phyloP scores from a whole-genome alignment of 768 basidiomycete genomes.

The Mrakia blollopis region DNA sequence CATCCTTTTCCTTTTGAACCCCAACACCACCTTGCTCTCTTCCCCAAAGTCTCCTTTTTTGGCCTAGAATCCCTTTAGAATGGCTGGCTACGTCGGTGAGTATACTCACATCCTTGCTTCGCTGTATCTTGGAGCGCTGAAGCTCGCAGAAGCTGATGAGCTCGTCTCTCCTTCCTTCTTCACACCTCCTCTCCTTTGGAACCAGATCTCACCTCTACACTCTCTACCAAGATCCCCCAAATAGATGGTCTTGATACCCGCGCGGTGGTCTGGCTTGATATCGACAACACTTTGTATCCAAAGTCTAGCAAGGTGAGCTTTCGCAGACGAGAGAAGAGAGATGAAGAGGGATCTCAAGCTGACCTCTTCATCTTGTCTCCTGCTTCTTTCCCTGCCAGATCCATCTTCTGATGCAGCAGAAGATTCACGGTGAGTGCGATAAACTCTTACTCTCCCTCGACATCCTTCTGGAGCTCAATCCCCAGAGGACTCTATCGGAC shows the following conservation, averaged over 20 bases:
- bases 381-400: slow-evolving; percentile 50
- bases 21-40: not conserved
- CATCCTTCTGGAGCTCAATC: not conserved
- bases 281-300: slow-evolving; percentile 84
- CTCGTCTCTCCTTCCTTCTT: slow-evolving; percentile 3
- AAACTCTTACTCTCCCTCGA: not conserved
- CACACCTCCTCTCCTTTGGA: not conserved
- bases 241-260: slow-evolving; percentile 52
- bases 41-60: not conserved
- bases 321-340: not conserved
- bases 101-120: not conserved
- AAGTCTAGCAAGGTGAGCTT: slow-evolving; percentile 51
- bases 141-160: not conserved
- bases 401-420: slow-evolving; percentile 69
- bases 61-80: not conserved
- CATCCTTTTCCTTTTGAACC: not conserved
- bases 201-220: slow-evolving; percentile 17
- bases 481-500: not conserved
- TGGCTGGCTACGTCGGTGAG: slow-evolving; percentile 30
- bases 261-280: slow-evolving; percentile 70
- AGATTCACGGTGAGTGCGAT: slow-evolving; percentile 67
- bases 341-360: not conserved
- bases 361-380: not conserved
- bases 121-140: no score
- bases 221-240: slow-evolving; percentile 8